Base-by-base conservation (phyloP, 2,329 filamentous ascomycete species). In the Shiraia bambusicola region DNA sequence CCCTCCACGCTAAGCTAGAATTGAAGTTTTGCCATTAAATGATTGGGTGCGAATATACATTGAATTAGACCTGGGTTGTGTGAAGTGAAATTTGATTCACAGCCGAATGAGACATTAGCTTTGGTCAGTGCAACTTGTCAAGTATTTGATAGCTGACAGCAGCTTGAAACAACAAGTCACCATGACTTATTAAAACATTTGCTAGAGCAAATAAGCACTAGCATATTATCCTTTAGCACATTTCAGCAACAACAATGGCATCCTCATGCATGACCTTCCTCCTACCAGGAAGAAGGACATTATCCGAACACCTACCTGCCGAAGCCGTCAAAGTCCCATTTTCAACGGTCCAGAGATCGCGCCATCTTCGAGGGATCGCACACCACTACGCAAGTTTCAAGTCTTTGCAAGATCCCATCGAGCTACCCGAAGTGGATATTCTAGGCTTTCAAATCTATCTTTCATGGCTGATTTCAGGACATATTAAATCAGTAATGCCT, bases 381-480 rank as follows among this genome's bases (percentile, higher is more conserved):
- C 39, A 38, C 4, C 30, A 37, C 19, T 8, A 22, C 8, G 19
- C 8, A 22, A 22, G 4, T 5, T 22, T 22, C 19, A 1, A n/a
- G n/a, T 17, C 28, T 2, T 28, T 16, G 7, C 16, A 27, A 6
- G 13, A 33, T 6, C 33, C 11, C 26, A 29, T 17, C 8, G n/a
- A 36, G 2, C 34, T 58, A 0, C 28, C 38, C 2, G 25, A 45
- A 10, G 13, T 49, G 2, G 46, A 56, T 26, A 44, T 48, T 2
- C 37, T 37, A 6, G 53, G 46, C 2, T 52, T 58, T 15, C 43
- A 16, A 24, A 25, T 56, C 0, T 58, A 55, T 31, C 33, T 48
- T 2, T 36, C 39, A 9, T 56, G 45, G 41, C 43, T 58, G 2
- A 14, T 27, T 5, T 38, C 22, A 2, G 41, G 32, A 2, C n/a